These are phyloP conservation scores for Rhynchospora breviuscula DNA, from an alignment of 176 grass and related monocot species.

Conservation along the genomic window DNA sequence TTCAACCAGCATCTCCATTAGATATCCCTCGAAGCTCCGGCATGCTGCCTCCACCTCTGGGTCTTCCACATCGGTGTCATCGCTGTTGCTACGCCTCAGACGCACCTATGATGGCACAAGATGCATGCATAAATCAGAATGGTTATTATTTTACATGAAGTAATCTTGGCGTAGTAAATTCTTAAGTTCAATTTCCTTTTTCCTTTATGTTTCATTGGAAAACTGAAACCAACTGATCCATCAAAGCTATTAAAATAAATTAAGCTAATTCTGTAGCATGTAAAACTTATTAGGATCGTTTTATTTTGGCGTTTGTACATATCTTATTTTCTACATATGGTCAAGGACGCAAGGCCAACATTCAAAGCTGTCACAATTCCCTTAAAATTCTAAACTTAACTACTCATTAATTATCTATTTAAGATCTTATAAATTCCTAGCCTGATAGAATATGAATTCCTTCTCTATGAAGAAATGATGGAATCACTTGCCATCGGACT, in stretches of 20 bases:
- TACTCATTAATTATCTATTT: too few relatives aligned
- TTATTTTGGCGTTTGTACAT: not conserved
- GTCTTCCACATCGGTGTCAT: not conserved
- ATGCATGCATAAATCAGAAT: not conserved
- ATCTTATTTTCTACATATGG: too few relatives aligned
- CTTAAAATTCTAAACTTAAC: too few relatives aligned
- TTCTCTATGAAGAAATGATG: too few relatives aligned
- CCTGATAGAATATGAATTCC: too few relatives aligned
- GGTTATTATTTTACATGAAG: not conserved
- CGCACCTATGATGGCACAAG: not conserved
- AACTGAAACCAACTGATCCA: not conserved
- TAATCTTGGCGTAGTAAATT: not conserved
- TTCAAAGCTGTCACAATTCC: too few relatives aligned
- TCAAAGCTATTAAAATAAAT: not conserved
- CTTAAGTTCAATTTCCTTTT: not conserved
- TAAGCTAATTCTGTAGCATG: not conserved
- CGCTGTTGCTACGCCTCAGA: not conserved
- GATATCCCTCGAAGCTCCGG: constrained; percentile 34
- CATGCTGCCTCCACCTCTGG: constrained; percentile 29
- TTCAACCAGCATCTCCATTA: constrained; percentile 41
- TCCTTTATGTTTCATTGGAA: not conserved
- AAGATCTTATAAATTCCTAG: too few relatives aligned
- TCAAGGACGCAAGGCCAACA: too few relatives aligned
- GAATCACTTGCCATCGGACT: too few relatives aligned
- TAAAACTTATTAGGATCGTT: not conserved